Base-by-base conservation (phyloP, 2,329 filamentous ascomycete species). In the Rasamsonia emersonii region DNA sequence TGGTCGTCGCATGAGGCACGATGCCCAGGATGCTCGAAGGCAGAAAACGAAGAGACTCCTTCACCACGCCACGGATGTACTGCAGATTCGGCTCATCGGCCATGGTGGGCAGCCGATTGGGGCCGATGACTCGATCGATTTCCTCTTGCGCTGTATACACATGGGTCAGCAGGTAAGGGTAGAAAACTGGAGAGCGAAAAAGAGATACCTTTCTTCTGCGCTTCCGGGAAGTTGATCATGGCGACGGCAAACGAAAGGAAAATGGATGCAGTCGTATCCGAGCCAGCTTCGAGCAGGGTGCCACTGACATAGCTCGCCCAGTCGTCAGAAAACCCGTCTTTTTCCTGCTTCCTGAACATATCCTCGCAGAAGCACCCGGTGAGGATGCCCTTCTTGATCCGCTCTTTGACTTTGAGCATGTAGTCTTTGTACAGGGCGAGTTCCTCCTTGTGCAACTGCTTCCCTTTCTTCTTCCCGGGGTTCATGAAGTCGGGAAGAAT, bases 11-110 rank as follows among this genome's bases (percentile, higher is more conserved):
- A 28, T 50, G 47, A 2, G 42, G 45, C 3, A 45, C 44, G 13
- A 38, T 23, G 8, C 26, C 28, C 4, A 48, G 39, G 10, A 40
- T 32, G 3, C 33, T 36, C 6, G 38, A 44, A 0, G 70, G 68
- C 3, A 69, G 58, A 68, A 71, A 73, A 3, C 72, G 61, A 8
- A 75, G 51, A 2, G 69, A 62, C 37, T 77, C 73, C 39, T 74
- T 73, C 9, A 73, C 61, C 13, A 71, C 56, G 0, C 68, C 68
- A 14, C 64, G 59, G 25, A 73, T 45, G 40, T 76, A 77, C 0
- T 70, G 70, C 8, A 77, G 45, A 5, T 54, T 50, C 0, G 56
- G 50, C 11, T 59, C 54, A 41, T 76, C 71, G 24, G 65, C 61
- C 43, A 64, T 66, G 14, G 47, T 51, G 0, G 71, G 71, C 6